Base-by-base conservation (phyloP, 192 early-diverging fungal species). In the Physocladia obscura region DNA sequence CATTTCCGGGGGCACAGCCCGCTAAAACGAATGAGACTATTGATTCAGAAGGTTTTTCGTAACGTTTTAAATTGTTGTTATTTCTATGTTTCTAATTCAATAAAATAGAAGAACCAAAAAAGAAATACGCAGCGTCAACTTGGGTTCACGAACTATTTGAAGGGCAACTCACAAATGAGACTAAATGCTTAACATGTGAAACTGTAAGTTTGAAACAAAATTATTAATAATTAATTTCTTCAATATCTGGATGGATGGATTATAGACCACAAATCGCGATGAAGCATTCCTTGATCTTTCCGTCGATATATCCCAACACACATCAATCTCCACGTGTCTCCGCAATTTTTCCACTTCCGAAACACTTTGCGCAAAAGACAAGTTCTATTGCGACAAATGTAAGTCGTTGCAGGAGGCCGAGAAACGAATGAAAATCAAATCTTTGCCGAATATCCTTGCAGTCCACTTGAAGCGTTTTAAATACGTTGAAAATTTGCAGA, bases 391-490 rank as follows among this genome's bases (percentile, higher is more conserved):
- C 74, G 96, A 98, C 78, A 86, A 80, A 27, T 99, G 97, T 71
- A 87, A 86, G 67, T 92, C 94, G 4, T 79, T 98, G 57, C 97
- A 99, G 76, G 97, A 99, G 71, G 97, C 97, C 29, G 94, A 99
- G 77, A 91, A 92, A 65, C 87, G 87, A 59, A 97, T 99, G 96
- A 96, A 96, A 64, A 91, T 99, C 34, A 93, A 94, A 77, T 77
- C 85, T 52, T 76, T 95, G 44, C 97, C 97, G 4, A 97, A 97
- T 64, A 91, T 99, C 34, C 77, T 99, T 27, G 95, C 94, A 0
- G 81, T 99, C 34, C 97, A 99, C 64, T 77, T 99, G 34, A 99
- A 99, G 74, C 87, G 97, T 34, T 99, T 99, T 79, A 99, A 99
- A 74, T 99, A 94, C 77, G 92, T 96, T 71, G 94, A 99, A 65